Evolutionary conservation across 2,329 filamentous ascomycete species (phyloP).

Genomic region (Calcarisporium arbuscula): DNA sequence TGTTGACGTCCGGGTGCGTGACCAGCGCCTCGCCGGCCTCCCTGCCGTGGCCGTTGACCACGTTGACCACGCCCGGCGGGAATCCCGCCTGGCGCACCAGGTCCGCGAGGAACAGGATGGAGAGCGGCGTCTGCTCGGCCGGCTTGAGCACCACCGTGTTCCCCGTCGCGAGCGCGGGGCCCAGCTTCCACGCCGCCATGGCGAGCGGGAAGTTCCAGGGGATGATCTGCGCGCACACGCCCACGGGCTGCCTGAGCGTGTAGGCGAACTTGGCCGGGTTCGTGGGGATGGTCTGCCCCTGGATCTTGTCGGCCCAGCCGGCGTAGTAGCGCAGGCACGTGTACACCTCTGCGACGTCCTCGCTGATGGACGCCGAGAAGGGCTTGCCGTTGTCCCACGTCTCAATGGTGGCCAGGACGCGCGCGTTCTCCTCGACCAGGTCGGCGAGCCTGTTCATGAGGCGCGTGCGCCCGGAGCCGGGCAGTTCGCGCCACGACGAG

Average conservation of each 20-base stretch:
- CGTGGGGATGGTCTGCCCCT: constrained; percentile 69
- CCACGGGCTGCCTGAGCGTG: constrained; percentile 68
- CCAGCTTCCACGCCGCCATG: constrained; percentile 61
- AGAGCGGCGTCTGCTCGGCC: constrained; percentile 62
- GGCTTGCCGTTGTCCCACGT: constrained; percentile 77
- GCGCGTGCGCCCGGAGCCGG: constrained; percentile 58
- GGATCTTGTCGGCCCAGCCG: constrained; percentile 73
- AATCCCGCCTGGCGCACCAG: constrained; percentile 69
- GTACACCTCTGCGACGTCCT: constrained; percentile 50
- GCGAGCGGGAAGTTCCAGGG: constrained; percentile 63
- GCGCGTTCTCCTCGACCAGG: constrained; percentile 58
- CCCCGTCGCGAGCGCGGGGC: constrained; percentile 60
- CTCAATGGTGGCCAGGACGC: constrained; percentile 47
- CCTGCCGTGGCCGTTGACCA: constrained; percentile 64
- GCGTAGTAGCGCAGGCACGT: constrained; percentile 64
- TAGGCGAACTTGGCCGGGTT: constrained; percentile 65
- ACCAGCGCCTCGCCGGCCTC: constrained; percentile 64
- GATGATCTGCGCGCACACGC: constrained; percentile 69
- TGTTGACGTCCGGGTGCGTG: constrained; percentile 62
- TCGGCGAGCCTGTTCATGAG: constrained; percentile 67
- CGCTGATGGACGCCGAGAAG: constrained; percentile 57
- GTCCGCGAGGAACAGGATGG: constrained; percentile 57
- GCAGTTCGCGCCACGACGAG: constrained; percentile 62
- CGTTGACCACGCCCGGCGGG: constrained; percentile 70
- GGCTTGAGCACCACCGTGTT: constrained; percentile 61